A percentile compares a stretch with the other conserved stretches of the same genome.
Evolutionary conservation across 192 early-diverging fungal species (phyloP).

Genomic region (Rhizoclosmatium sp.): DNA sequence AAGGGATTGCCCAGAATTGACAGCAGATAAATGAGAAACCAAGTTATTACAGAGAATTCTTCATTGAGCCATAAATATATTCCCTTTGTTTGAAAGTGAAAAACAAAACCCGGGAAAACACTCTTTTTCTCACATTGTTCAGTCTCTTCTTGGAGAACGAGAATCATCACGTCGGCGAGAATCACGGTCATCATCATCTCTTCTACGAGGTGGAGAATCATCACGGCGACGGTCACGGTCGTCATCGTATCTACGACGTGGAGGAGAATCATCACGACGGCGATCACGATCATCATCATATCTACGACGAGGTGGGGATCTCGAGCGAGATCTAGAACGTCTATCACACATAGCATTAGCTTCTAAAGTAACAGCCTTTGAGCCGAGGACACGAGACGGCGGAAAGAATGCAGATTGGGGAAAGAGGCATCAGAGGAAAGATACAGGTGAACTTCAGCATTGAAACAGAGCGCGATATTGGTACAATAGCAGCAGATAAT

Average conservation of each 20-base stretch:
- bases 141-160: neutral
- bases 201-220: neutral
- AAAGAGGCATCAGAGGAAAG: no score
- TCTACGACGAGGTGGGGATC: constrained; percentile 37
- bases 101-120: neutral
- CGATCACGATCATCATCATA: constrained; percentile 59
- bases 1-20: no score
- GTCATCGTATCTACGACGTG: neutral
- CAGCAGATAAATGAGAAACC: no score
- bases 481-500: no score
- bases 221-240: neutral
- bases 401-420: no score
- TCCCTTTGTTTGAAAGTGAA: neutral
- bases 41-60: no score
- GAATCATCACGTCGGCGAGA: neutral
- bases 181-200: neutral
- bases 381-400: no score
- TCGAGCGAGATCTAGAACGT: neutral
- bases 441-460: no score
- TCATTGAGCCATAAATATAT: no score
- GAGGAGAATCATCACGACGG: neutral
- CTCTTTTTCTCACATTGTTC: neutral
- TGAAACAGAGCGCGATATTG: no score
- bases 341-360: neutral
- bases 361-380: no score